These are phyloP conservation scores for Rhodomyrtus tomentosa DNA, from an alignment of 345 rosid species.

Conservation along the genomic window DNA sequence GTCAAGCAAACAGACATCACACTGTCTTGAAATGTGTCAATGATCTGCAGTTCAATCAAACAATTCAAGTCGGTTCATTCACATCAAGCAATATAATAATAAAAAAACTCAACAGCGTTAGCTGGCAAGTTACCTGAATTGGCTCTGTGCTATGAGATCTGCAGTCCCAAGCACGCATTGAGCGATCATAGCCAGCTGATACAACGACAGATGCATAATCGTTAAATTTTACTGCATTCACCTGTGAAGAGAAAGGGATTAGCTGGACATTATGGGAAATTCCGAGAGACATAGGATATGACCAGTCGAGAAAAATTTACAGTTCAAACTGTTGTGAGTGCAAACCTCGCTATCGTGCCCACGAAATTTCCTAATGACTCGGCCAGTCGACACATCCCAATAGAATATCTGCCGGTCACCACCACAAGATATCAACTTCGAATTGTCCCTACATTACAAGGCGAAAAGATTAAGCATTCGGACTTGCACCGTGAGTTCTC, in stretches of 20 bases:
- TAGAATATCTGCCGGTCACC: slow-evolving; percentile 91
- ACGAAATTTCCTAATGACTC: slow-evolving; percentile 83
- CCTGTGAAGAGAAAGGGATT: slow-evolving; percentile 25
- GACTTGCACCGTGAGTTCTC: not conserved
- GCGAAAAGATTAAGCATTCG: not conserved
- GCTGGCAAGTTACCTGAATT: slow-evolving; percentile 50
- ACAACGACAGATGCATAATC: slow-evolving; percentile 74
- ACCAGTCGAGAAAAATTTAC: not conserved
- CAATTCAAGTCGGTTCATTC: not conserved
- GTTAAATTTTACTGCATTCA: slow-evolving; percentile 84
- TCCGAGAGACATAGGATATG: not conserved
- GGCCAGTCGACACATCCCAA: slow-evolving; percentile 93
- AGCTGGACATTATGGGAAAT: not conserved
- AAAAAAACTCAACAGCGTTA: not conserved
- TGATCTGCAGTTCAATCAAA: slow-evolving; percentile 33
- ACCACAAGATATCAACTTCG: slow-evolving; percentile 82
- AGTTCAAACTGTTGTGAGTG: not conserved
- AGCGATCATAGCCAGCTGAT: slow-evolving; percentile 92
- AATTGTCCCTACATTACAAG: slow-evolving; percentile 50
- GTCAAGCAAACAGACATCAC: slow-evolving; percentile 96
- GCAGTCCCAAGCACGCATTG: slow-evolving; percentile 93
- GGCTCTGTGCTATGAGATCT: slow-evolving; percentile 93
- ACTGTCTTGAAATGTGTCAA: slow-evolving; percentile 72
- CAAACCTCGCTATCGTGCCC: slow-evolving; percentile 87
- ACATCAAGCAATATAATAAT: not conserved